Percentiles rank a stretch among this genome's conserved stretches.
These are phyloP conservation scores for Starmerella geochares DNA, from an alignment of 805 yeast species.

Conservation along the genomic window DNA sequence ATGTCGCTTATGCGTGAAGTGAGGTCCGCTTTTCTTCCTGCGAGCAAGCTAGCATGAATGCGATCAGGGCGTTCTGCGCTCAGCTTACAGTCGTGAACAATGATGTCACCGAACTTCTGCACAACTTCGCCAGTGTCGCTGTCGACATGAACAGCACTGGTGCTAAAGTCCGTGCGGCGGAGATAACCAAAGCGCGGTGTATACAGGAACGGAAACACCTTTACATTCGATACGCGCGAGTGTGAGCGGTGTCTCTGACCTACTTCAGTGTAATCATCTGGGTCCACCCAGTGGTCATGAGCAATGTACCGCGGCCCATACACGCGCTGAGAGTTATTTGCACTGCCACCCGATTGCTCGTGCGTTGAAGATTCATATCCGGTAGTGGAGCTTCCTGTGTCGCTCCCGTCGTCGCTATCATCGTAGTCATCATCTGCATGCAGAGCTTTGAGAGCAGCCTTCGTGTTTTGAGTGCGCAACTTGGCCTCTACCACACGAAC, in stretches of 20 bases:
- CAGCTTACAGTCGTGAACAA: conserved; percentile 54
- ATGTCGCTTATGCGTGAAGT: conserved; percentile 29
- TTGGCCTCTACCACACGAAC: conserved; percentile 54
- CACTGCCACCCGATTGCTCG: conserved; percentile 10
- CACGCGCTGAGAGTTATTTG: background rate
- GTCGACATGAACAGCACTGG: conserved; percentile 30
- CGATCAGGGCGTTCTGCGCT: conserved; percentile 29
- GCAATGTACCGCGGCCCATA: conserved; percentile 20
- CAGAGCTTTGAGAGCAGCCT: conserved; percentile 11
- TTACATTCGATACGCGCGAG: conserved; percentile 32
- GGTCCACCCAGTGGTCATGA: conserved; percentile 51
- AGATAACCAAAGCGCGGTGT: conserved; percentile 62
- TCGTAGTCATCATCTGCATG: conserved; percentile 9
- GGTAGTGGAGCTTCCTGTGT: conserved; percentile 6
- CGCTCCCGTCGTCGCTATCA: conserved; percentile 33
- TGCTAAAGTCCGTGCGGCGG: conserved; percentile 47
- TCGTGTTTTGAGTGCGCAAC: conserved; percentile 31
- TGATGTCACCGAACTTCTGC: conserved; percentile 43
- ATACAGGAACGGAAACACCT: conserved; percentile 50
- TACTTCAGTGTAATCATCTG: conserved; percentile 65
- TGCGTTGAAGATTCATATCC: background rate
- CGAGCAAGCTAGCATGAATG: conserved; percentile 27
- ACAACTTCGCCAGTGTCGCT: conserved; percentile 24
- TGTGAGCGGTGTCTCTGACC: conserved; percentile 31
- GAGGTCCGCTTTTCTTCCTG: conserved; percentile 27